A percentile compares a stretch with the other conserved stretches of the same genome.
These are phyloP conservation scores for Leptographium flavum DNA, from an alignment of 2,329 filamentous ascomycete species.

Conservation along the genomic window DNA sequence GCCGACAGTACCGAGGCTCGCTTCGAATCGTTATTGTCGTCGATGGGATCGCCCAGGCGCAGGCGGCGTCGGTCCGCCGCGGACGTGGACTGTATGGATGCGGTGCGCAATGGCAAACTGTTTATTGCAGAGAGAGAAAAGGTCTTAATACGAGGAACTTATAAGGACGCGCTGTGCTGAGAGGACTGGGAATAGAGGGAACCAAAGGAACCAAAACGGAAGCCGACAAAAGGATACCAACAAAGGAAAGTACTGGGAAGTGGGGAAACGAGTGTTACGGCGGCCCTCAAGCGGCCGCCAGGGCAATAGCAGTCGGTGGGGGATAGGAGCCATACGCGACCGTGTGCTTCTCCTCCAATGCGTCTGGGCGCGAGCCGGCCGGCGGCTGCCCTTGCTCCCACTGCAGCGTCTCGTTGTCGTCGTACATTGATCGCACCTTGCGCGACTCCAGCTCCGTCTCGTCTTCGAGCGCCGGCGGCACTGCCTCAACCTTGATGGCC, in stretches of 20 bases:
- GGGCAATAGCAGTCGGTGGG: conserved; percentile 1
- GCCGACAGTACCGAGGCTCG: neutral
- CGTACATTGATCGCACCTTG: conserved; percentile 55
- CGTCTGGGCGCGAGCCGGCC: neutral
- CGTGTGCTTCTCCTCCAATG: neutral
- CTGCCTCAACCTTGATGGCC: neutral
- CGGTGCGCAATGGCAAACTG: neutral
- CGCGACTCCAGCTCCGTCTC: conserved; percentile 48
- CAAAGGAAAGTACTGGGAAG: no score
- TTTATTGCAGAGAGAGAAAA: neutral
- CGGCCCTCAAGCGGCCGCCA: conserved; percentile 7
- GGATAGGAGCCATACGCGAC: conserved; percentile 3
- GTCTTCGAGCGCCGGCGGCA: conserved; percentile 23
- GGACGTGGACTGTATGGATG: neutral
- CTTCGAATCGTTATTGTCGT: neutral
- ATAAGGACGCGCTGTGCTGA: neutral
- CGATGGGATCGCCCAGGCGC: neutral
- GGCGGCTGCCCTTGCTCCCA: conserved; percentile 32
- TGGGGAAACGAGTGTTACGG: neutral
- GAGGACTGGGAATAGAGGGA: neutral
- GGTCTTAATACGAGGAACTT: neutral
- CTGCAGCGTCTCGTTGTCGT: conserved; percentile 29
- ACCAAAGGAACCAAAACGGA: neutral
- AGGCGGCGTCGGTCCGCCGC: neutral
- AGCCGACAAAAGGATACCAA: neutral